Evolutionary conservation across 805 yeast genomes (phyloP), one percentile per base, ranked within the genome.

Genomic region (Myxozyma mucilagina): DNA sequence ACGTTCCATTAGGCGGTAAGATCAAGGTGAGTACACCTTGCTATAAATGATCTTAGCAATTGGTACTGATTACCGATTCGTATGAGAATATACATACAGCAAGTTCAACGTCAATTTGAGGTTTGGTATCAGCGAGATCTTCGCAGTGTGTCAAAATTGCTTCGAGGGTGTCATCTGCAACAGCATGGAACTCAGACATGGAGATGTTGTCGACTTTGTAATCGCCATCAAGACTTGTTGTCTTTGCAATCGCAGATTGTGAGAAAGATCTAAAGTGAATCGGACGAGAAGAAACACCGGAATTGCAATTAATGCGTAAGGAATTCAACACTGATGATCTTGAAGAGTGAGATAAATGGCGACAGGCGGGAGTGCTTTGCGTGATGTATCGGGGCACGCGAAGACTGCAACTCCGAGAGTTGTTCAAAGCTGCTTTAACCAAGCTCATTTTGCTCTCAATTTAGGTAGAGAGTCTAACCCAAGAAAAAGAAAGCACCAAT

Each of bases 21-120:
- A 79, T 83, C 59, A 94, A 73, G 0, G 93, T 85, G 75, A 94
- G 74, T 8, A 94, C 97, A 7, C 99, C 99, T 66, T 87, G 93
- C 69, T 75, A 69, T 10, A 68, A 18, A 10, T 14, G 24, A 32
- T 39, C 32, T 35, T 39, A 43, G 42, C 39, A 24, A 38, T 34
- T 9, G 35, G 11, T 20, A 14, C 14, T n/a, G 42, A 49, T 14
- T 10, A 4, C 20, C 38, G 14, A 31, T 38, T 32, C 32, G n/a
- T 34, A 9, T 34, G 5, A 8, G 36, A 14, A 0, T 5, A 3
- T 38, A 75, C 81, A 63, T 68, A 77, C 81, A 62, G 89, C 76
- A 70, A 87, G 81, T 75, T 94, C 90, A 60, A 86, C 81, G 72
- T 88, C 91, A n/a, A 90, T 74, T 35, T 82, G 82, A 4, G 89